Conservation (phyloP, 805 yeast genomes). For the Geotrichum ghanense region DNA sequence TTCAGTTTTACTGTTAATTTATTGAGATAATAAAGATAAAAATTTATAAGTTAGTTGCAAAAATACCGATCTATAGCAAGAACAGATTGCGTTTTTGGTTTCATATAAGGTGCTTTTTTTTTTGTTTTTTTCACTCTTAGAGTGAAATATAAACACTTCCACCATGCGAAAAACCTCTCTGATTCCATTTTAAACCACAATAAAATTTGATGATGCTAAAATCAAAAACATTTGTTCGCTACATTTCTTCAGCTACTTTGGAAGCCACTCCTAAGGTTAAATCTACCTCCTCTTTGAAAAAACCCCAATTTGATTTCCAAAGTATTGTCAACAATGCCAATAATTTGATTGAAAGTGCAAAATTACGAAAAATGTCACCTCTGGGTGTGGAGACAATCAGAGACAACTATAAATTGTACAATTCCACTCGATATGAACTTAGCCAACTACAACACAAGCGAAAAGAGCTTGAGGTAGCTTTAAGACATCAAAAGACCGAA, state of each 20-base stretch:
- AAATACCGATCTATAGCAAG: too few relatives aligned
- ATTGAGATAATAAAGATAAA: too few relatives aligned
- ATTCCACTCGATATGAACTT: constrained; percentile 6
- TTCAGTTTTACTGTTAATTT: too few relatives aligned
- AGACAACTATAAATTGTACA: constrained; percentile 18
- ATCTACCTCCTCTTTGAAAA: constrained; percentile 11
- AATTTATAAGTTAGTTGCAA: too few relatives aligned
- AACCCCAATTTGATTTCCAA: constrained; percentile 15
- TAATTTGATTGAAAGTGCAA: constrained; percentile 16
- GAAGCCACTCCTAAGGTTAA: constrained; percentile 11
- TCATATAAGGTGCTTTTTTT: too few relatives aligned
- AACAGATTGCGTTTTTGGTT: too few relatives aligned
- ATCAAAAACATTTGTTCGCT: not conserved
- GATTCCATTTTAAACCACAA: too few relatives aligned
- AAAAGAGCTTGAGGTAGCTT: constrained; percentile 13
- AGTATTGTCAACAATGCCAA: constrained; percentile 8
- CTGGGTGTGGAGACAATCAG: constrained; percentile 10
- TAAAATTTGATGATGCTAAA: not conserved
- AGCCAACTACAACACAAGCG: constrained; percentile 10
- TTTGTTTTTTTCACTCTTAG: too few relatives aligned
- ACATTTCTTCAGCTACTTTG: not conserved
- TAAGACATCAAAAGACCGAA: constrained; percentile 3
- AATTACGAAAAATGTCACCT: constrained; percentile 15
- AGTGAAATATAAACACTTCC: too few relatives aligned
- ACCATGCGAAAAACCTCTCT: too few relatives aligned